Conservation (phyloP, 1,284 basidiomycete species). For the Xerocomus amazonicus region DNA sequence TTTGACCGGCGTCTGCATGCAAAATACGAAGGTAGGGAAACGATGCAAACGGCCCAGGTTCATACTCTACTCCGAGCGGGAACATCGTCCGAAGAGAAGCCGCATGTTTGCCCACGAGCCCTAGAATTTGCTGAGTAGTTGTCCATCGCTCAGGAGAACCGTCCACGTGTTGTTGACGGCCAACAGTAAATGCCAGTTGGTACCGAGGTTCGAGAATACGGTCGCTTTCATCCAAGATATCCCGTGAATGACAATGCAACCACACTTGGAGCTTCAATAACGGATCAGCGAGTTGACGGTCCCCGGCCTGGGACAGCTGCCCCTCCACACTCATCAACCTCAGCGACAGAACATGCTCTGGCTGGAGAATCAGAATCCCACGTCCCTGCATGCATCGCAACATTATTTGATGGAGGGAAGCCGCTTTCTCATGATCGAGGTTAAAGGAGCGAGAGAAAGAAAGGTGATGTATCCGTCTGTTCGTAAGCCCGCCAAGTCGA, state of each 20-base stretch:
- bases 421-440: background rate
- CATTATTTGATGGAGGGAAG: background rate
- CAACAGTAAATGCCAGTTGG: constrained; percentile 46
- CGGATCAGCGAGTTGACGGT: background rate
- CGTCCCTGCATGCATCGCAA: background rate
- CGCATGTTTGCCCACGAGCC: constrained; percentile 15
- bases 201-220: constrained; percentile 46
- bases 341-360: background rate
- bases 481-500: constrained; percentile 1
- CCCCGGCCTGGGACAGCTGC: background rate
- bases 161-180: constrained; percentile 38
- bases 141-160: constrained; percentile 46
- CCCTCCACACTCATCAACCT: background rate
- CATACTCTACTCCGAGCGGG: constrained; percentile 13
- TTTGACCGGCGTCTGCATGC: constrained; percentile 19
- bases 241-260: constrained; percentile 29
- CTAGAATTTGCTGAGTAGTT: constrained; percentile 38
- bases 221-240: constrained; percentile 51
- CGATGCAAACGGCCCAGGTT: constrained; percentile 2
- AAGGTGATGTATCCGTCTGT: constrained; percentile 1
- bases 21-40: constrained; percentile 38
- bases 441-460: background rate
- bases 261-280: background rate
- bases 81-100: background rate
- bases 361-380: background rate